Evolutionary conservation across 2,329 filamentous ascomycete genomes (phyloP).

Genomic region (Grosmannia penicillata): DNA sequence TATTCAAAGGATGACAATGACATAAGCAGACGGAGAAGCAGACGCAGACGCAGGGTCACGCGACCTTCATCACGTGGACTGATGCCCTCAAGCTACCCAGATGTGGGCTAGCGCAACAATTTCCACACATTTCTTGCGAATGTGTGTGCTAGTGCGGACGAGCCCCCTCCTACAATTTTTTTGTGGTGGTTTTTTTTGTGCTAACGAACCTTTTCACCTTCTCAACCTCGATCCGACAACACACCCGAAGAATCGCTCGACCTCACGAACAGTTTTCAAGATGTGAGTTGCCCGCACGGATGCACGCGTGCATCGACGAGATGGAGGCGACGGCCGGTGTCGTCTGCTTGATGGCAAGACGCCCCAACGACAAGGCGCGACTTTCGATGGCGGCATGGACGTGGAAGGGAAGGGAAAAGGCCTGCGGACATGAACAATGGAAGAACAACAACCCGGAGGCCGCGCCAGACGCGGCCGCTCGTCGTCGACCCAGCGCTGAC

Average conservation of each 20-base stretch:
- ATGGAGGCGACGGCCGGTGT: not conserved
- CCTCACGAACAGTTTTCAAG: slow-evolving; percentile 7
- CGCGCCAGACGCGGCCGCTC: not conserved
- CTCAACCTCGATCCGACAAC: slow-evolving; percentile 3
- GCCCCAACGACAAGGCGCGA: too few species aligned
- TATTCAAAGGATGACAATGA: too few species aligned
- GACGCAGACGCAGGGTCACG: not conserved
- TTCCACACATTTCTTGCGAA: slow-evolving; percentile 10
- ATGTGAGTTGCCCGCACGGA: slow-evolving; percentile 6
- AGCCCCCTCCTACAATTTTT: slow-evolving; percentile 5
- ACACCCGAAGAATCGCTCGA: slow-evolving; percentile 2
- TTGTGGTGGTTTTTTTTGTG: slow-evolving; percentile 5
- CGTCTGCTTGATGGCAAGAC: not conserved
- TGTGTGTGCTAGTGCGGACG: slow-evolving; percentile 6
- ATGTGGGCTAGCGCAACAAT: slow-evolving; percentile 4
- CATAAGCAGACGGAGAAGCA: too few species aligned
- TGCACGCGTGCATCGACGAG: not conserved
- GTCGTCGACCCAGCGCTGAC: not conserved
- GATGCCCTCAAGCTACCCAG: slow-evolving; percentile 10
- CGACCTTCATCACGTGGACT: not conserved
- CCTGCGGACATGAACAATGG: not conserved
- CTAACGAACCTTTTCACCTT: not conserved
- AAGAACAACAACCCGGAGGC: not conserved
- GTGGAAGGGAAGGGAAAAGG: too few species aligned
- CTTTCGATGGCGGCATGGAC: too few species aligned